These are phyloP conservation scores for Paragyromitra xinjiangensis DNA, from an alignment of 495 filamentous ascomycete genomes.

Conservation along the genomic window DNA sequence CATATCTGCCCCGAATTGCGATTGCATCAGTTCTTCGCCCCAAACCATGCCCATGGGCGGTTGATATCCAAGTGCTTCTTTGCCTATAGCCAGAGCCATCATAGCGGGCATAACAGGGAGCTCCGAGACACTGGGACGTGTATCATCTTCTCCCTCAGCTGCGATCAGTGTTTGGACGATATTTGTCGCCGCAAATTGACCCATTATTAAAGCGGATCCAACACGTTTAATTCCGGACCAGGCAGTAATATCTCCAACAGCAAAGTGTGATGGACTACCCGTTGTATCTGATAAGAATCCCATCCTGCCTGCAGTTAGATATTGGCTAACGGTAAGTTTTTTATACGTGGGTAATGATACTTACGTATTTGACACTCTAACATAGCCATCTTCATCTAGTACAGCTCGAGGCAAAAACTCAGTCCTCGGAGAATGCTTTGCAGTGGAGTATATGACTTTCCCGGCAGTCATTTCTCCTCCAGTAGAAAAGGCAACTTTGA, in stretches of 20 bases:
- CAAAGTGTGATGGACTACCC: constrained; percentile 64
- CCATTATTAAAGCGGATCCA: constrained; percentile 74
- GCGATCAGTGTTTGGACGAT: constrained; percentile 68
- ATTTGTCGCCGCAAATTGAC: constrained; percentile 68
- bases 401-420: constrained; percentile 63
- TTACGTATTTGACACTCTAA: constrained; percentile 62
- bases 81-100: constrained; percentile 73
- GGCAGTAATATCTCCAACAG: constrained; percentile 64
- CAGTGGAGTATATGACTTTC: constrained; percentile 69
- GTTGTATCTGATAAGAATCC: not conserved
- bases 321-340: not conserved
- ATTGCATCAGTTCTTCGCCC: constrained; percentile 68
- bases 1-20: constrained; percentile 73
- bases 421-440: constrained; percentile 65
- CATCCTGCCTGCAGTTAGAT: constrained; percentile 42
- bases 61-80: constrained; percentile 70
- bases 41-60: constrained; percentile 62
- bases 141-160: constrained; percentile 23
- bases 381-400: constrained; percentile 66
- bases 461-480: constrained; percentile 65
- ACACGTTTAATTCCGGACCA: constrained; percentile 78
- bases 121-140: constrained; percentile 60
- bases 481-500: constrained; percentile 65
- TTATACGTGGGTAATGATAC: not conserved
- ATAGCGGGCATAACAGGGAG: constrained; percentile 67